A percentile compares a stretch with the other conserved stretches of the same genome.
These are phyloP conservation scores for Endothia cerciana DNA, from an alignment of 2,329 filamentous ascomycete species.

Conservation along the genomic window DNA sequence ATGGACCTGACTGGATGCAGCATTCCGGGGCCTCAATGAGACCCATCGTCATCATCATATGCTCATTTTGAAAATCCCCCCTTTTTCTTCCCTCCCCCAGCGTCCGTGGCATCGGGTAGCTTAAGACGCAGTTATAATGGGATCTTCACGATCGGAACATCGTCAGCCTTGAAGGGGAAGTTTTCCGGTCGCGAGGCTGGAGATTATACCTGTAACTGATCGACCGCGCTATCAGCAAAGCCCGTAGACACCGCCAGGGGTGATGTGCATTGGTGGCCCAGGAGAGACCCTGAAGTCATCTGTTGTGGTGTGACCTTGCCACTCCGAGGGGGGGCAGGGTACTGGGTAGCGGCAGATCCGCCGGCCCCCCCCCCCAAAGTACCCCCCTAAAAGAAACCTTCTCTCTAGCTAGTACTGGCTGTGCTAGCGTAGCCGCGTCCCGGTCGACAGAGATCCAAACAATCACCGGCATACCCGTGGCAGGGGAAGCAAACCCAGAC, in stretches of 20 bases:
- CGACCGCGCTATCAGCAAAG: constrained; percentile 1
- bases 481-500: neutral
- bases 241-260: neutral
- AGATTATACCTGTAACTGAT: neutral
- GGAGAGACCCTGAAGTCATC: neutral
- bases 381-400: neutral
- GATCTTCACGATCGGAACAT: neutral
- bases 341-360: too few species aligned
- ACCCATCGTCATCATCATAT: neutral
- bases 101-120: too few species aligned
- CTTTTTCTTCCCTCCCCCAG: neutral
- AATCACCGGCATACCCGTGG: constrained; percentile 7
- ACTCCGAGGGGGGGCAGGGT: too few species aligned
- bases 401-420: too few species aligned
- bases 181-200: neutral
- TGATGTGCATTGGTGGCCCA: neutral
- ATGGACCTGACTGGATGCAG: neutral
- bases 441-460: neutral
- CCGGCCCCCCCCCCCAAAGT: neutral
- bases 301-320: neutral
- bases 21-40: neutral
- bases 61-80: neutral
- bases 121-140: too few species aligned
- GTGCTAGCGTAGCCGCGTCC: constrained; percentile 8
- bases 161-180: neutral